A percentile compares a stretch with the other conserved stretches of the same genome.
These are phyloP conservation scores for Rhodotorula sp. DNA, from an alignment of 1,284 basidiomycete species.

Conservation along the genomic window DNA sequence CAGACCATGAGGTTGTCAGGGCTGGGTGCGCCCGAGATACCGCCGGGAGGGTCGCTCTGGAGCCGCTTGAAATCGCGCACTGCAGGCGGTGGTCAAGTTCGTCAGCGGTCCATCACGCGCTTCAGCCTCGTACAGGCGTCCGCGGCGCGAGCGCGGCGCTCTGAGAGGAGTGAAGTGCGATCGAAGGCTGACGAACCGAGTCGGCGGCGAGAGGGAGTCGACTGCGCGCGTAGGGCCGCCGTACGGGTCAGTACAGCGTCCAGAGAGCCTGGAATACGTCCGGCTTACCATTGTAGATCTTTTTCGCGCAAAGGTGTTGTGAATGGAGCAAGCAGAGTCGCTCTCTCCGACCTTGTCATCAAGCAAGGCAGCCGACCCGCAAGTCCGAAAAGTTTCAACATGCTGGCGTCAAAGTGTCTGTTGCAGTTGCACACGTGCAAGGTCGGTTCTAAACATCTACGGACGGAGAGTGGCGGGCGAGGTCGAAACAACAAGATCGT, in stretches of 20 bases:
- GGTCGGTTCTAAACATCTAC: not conserved
- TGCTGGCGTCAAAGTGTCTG: not conserved
- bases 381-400: too few species aligned
- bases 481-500: not conserved
- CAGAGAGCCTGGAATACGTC: accelerated
- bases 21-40: conserved; percentile 93
- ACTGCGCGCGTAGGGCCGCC: not conserved
- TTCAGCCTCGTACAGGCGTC: too few species aligned
- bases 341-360: not conserved
- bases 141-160: not conserved
- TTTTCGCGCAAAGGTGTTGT: not conserved
- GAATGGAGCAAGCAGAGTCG: not conserved
- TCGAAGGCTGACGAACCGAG: conserved; percentile 18
- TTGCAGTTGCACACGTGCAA: not conserved
- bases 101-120: too few species aligned
- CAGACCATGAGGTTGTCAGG: conserved; percentile 99
- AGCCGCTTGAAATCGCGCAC: conserved; percentile 93
- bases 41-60: conserved; percentile 88
- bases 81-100: not conserved
- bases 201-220: conserved; percentile 35
- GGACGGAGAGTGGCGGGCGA: too few species aligned
- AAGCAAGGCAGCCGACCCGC: not conserved
- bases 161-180: not conserved
- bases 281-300: not conserved
- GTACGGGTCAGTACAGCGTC: not conserved